phyloP scores from a whole-genome alignment of 495 filamentous ascomycete species.

The Penicillium coprophilum region DNA sequence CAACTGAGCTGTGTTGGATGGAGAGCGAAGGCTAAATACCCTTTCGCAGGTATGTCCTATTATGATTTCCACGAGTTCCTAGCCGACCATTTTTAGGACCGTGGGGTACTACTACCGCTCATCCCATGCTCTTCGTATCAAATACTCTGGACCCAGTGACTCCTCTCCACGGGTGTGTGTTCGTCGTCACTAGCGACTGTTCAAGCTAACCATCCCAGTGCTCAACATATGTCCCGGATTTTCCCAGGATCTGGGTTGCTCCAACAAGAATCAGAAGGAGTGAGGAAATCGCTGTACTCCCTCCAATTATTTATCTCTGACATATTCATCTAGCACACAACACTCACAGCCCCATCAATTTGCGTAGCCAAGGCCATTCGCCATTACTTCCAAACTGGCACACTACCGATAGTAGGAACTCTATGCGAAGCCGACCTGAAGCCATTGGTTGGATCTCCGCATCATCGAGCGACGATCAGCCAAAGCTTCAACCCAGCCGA shows the following conservation, averaged over 20 bases:
- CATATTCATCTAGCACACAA: constrained; percentile 42
- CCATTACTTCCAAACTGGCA: constrained; percentile 50
- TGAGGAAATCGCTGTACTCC: constrained; percentile 32
- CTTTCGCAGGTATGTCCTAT: constrained; percentile 42
- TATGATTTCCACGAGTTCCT: not conserved
- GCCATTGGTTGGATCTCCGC: constrained; percentile 26
- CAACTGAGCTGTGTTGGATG: constrained; percentile 58
- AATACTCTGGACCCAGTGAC: constrained; percentile 63
- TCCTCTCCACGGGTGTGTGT: constrained; percentile 42
- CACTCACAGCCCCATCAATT: constrained; percentile 45
- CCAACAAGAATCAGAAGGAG: constrained; percentile 54
- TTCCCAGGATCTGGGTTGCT: constrained; percentile 56
- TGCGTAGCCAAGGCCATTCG: constrained; percentile 47
- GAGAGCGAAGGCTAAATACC: constrained; percentile 57
- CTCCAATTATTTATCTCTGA: not conserved
- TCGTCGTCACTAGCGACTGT: not conserved
- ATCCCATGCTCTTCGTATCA: constrained; percentile 60
- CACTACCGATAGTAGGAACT: constrained; percentile 41
- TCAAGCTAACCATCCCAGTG: constrained; percentile 31
- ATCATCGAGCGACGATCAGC: not conserved
- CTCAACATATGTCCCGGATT: constrained; percentile 47
- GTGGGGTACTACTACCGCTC: constrained; percentile 41
- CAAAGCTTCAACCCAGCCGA: constrained; percentile 16
- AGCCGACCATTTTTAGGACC: constrained; percentile 27
- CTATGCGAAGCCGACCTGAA: constrained; percentile 43